Percentiles rank a stretch among this genome's conserved stretches.
phyloP scores from a whole-genome alignment of 441 rosid species.

The Populus trichocarpa region DNA sequence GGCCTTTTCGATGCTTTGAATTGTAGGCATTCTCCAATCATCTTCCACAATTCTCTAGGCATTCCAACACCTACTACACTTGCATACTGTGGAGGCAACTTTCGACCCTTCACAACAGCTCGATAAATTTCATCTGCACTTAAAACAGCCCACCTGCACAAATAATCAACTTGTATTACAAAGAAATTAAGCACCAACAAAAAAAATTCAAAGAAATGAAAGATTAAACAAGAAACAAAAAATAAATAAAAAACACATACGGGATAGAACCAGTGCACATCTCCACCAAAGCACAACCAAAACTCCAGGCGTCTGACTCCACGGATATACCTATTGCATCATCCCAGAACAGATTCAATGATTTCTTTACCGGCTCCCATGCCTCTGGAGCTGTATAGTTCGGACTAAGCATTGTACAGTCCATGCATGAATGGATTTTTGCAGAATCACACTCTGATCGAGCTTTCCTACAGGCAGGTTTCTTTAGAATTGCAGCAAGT shows the following conservation, averaged over 20 bases:
- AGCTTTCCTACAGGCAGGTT: conserved; percentile 76
- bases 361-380: conserved; percentile 97
- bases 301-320: conserved; percentile 99
- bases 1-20: conserved; percentile 92
- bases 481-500: conserved; percentile 84
- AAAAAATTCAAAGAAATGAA: not conserved
- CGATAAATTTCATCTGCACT: conserved; percentile 92
- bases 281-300: conserved; percentile 98
- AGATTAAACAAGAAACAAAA: conserved; percentile 9
- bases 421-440: conserved; percentile 76
- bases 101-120: conserved; percentile 83
- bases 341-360: conserved; percentile 89
- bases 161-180: conserved; percentile 19
- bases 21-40: conserved; percentile 98
- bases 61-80: conserved; percentile 98
- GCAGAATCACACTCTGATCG: conserved; percentile 68
- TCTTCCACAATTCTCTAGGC: conserved; percentile 95
- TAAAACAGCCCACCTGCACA: conserved; percentile 90
- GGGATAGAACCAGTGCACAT: conserved; percentile 99
- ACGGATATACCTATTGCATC: conserved; percentile 88
- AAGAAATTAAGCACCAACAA: conserved; percentile 8
- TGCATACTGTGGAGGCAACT: conserved; percentile 94
- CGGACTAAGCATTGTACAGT: conserved; percentile 87
- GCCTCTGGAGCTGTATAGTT: conserved; percentile 97
- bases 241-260: conserved; percentile 49